Conservation (phyloP, 2,329 filamentous ascomycete species). For the Fusarium tanahbumbuense region DNA sequence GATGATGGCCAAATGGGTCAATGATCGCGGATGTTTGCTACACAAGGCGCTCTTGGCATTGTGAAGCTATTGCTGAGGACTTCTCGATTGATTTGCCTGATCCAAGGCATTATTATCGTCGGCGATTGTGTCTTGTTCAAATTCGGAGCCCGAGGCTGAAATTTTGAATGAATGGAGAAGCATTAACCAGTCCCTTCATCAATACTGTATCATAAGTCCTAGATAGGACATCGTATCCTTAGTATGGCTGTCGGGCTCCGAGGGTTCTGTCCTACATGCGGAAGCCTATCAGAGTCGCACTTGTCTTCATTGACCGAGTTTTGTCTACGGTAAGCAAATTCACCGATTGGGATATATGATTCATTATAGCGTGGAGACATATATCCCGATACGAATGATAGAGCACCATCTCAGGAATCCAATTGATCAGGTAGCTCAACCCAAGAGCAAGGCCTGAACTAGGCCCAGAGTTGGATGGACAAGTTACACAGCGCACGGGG, state of each 20-base stretch:
- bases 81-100: not conserved
- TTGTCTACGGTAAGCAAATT: not conserved
- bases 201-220: not conserved
- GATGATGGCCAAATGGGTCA: not conserved
- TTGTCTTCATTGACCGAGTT: fast-evolving
- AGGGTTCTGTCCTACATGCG: not conserved
- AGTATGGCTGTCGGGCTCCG: not conserved
- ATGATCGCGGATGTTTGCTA: not conserved
- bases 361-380: not conserved
- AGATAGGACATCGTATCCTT: not conserved
- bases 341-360: not conserved
- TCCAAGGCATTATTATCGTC: not conserved
- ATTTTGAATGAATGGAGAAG: too few relatives aligned
- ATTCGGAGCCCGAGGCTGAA: not conserved
- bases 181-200: fast-evolving
- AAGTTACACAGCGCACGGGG: too few relatives aligned
- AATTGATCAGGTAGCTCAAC: not conserved
- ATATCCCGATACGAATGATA: not conserved
- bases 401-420: not conserved
- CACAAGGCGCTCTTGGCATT: not conserved
- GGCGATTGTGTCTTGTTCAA: fast-evolving
- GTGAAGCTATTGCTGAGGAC: not conserved
- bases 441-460: fast-evolving
- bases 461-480: too few relatives aligned
- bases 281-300: not conserved